Percentiles rank a stretch among this genome's conserved stretches.
Conservation (phyloP, 345 rosid genomes). For the Eucalyptus polyanthemos region DNA sequence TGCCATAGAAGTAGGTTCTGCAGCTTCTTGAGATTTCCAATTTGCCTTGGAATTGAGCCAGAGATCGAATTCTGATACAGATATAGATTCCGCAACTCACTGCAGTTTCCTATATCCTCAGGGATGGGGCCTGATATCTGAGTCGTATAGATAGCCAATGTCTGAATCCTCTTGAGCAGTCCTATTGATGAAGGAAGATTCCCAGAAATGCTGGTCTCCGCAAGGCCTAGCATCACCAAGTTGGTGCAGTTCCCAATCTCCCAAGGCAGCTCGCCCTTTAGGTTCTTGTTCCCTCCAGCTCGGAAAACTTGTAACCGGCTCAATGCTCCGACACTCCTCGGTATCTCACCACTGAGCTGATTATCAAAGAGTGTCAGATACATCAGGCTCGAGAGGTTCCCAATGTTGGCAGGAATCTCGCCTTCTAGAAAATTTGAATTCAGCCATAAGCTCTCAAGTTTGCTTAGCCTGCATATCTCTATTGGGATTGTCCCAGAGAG, state of each 20-base stretch:
- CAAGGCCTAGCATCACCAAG: slow-evolving; percentile 76
- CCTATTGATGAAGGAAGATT: slow-evolving; percentile 64
- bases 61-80: slow-evolving; percentile 85
- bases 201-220: slow-evolving; percentile 93
- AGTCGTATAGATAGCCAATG: slow-evolving; percentile 69
- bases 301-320: slow-evolving; percentile 45
- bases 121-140: slow-evolving; percentile 74
- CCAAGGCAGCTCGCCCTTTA: slow-evolving; percentile 74
- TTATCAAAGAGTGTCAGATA: slow-evolving; percentile 69
- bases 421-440: slow-evolving; percentile 78
- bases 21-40: slow-evolving; percentile 72
- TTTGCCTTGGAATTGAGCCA: slow-evolving; percentile 49
- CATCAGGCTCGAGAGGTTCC: slow-evolving; percentile 44
- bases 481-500: slow-evolving; percentile 66
- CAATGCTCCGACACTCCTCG: slow-evolving; percentile 56
- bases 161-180: slow-evolving; percentile 56
- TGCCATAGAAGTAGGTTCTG: slow-evolving; percentile 82
- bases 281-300: slow-evolving; percentile 86
- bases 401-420: slow-evolving; percentile 52
- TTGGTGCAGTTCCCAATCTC: slow-evolving; percentile 85
- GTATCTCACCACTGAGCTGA: slow-evolving; percentile 63
- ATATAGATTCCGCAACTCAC: slow-evolving; percentile 74
- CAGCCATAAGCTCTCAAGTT: slow-evolving; percentile 41
- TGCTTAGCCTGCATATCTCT: slow-evolving; percentile 53
- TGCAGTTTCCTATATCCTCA: slow-evolving; percentile 71